A percentile compares a stretch with the other conserved stretches of the same genome.
These are phyloP conservation scores for Astrothelium subdiscretum DNA, from an alignment of 495 filamentous ascomycete genomes.

Conservation along the genomic window DNA sequence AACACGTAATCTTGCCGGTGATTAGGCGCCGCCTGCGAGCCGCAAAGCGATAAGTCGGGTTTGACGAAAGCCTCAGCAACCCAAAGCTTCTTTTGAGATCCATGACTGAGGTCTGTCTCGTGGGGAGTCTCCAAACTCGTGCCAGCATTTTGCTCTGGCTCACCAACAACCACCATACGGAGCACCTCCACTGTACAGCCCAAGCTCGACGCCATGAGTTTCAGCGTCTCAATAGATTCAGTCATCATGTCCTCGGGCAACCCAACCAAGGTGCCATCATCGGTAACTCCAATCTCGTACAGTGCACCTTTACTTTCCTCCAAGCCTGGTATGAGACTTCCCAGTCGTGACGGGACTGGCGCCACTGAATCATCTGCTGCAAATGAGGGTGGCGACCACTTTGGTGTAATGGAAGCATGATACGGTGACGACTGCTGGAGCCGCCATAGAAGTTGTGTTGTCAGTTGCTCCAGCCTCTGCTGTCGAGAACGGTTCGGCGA, in stretches of 20 bases:
- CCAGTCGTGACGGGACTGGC: conserved; percentile 44
- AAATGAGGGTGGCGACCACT: conserved; percentile 60
- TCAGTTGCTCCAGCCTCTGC: conserved; percentile 76
- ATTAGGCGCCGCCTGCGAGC: background rate
- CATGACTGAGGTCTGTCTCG: no score
- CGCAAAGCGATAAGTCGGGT: conserved; percentile 37
- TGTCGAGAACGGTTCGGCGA: conserved; percentile 54
- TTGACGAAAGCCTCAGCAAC: conserved; percentile 78
- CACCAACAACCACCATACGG: conserved; percentile 73
- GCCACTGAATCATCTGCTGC: conserved; percentile 49
- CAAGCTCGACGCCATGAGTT: conserved; percentile 80
- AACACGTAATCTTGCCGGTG: background rate
- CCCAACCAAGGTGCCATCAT: conserved; percentile 86
- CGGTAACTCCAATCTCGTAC: conserved; percentile 93
- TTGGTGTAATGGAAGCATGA: conserved; percentile 61
- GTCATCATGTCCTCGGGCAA: conserved; percentile 84
- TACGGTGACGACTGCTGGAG: conserved; percentile 89
- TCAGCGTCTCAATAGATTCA: conserved; percentile 72
- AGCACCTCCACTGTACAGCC: conserved; percentile 81
- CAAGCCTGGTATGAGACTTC: conserved; percentile 61
- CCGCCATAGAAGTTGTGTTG: conserved; percentile 89
- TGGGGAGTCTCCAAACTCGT: background rate
- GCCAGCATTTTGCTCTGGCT: conserved; percentile 43
- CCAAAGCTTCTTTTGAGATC: conserved; percentile 49
- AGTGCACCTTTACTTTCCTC: conserved; percentile 88